phyloP scores from a whole-genome alignment of 768 basidiomycete species.

The Podaxis carcinomalis region DNA sequence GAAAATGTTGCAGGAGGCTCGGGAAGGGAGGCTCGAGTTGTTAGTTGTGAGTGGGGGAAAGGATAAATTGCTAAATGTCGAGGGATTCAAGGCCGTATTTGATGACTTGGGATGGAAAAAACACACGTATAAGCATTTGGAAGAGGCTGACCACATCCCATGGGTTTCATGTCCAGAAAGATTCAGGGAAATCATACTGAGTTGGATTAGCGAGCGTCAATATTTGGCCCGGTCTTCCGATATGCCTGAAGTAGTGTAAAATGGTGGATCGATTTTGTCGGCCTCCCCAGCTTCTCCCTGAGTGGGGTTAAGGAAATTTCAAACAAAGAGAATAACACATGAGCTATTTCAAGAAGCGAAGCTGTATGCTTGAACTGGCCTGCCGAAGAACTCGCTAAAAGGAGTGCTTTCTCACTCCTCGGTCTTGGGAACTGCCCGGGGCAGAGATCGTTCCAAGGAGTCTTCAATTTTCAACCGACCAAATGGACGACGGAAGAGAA shows the following conservation, averaged over 20 bases:
- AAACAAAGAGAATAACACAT: too few relatives aligned
- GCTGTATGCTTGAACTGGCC: too few relatives aligned
- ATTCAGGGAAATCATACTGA: conserved; percentile 20
- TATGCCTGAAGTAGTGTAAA: background rate
- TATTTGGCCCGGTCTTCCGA: background rate
- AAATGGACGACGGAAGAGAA: too few relatives aligned
- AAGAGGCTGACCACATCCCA: conserved; percentile 25
- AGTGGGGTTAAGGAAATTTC: too few relatives aligned
- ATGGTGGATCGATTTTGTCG: background rate
- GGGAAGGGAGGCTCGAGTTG: conserved; percentile 20
- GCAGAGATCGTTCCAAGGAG: too few relatives aligned
- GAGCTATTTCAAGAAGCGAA: too few relatives aligned
- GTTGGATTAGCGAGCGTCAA: conserved; percentile 15
- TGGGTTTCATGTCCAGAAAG: conserved; percentile 21
- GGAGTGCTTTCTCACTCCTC: too few relatives aligned
- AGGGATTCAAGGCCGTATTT: conserved; percentile 19
- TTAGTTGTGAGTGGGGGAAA: conserved; percentile 22
- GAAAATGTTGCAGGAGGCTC: conserved; percentile 21
- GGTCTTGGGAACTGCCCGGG: too few relatives aligned
- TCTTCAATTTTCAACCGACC: too few relatives aligned
- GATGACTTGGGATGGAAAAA: conserved; percentile 22
- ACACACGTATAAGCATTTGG: conserved; percentile 17
- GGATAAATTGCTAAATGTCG: conserved; percentile 21
- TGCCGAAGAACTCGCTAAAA: too few relatives aligned
- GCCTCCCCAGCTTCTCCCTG: too few relatives aligned